Base-by-base conservation (phyloP, 768 basidiomycete species). In the Amanita subjunquillea region DNA sequence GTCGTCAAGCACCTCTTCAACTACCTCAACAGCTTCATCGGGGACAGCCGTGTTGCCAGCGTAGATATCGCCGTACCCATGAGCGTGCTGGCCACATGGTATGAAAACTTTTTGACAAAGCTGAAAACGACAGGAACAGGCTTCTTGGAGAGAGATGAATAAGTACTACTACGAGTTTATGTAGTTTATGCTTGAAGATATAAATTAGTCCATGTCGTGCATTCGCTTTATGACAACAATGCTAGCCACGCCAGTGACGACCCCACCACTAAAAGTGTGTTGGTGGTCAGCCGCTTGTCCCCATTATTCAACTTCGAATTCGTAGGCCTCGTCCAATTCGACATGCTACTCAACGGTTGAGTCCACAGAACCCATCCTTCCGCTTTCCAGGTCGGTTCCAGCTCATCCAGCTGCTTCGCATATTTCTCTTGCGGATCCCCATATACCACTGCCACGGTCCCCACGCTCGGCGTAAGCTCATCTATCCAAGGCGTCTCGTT, bases 1-100 rank as follows among this genome's bases (percentile, higher is more conserved):
- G 76, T 87, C 51, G 82, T 83, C 22, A 85, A 82, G 56, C 79
- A 91, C 61, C 67, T 91, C 52, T 75, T 89, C 63, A 87, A 87
- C 58, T 90, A 87, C 57, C 57, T 90, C 5, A 78, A 82, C 6
- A 77, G 86, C 1, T 91, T 90, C 58, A 70, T 70, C 3, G 71
- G 74, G 15, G 69, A 72, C 4, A 67, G 68, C 1, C 60, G 61
- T 13, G 56, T 82, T 2, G 74, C 34, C 3, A 25, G 39, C 23
- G 13, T 74, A 1, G 78, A 83, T 44, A 72, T 73, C 20, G 63
- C 72, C 55, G 69, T 88, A 2, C 83, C 84, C 6, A 78, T 90
- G 75, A 72, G 68, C 42, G 50, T 84, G 27, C 72, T 89, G 27
- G 72, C 70, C 48, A 82, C 70, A 58, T 89, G 87, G 87, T 87